These are phyloP conservation scores for Poterioochromonas sp. DNA, from an alignment of 352 stramenopile species.

Conservation along the genomic window DNA sequence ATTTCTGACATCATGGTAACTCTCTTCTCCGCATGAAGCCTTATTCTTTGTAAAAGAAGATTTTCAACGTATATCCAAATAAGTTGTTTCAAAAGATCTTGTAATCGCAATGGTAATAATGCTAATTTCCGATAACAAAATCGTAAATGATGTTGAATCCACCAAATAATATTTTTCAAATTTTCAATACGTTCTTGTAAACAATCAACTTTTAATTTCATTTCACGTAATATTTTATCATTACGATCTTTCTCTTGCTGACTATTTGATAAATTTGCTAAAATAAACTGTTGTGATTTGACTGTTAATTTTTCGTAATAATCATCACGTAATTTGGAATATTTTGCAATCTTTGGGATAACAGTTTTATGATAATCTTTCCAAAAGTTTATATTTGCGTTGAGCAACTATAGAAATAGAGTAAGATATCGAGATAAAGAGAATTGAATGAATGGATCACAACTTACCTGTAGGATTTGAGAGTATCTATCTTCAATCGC, in stretches of 20 bases:
- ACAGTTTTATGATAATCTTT: neutral
- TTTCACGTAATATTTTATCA: neutral
- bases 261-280: neutral
- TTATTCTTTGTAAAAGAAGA: neutral
- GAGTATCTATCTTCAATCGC: neutral
- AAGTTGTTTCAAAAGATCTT: neutral
- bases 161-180: neutral
- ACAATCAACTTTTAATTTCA: neutral
- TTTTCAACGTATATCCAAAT: neutral
- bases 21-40: neutral
- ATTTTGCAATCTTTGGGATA: neutral
- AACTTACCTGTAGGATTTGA: neutral
- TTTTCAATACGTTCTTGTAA: neutral
- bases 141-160: neutral
- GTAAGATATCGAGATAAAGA: neutral
- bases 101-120: neutral
- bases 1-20: neutral
- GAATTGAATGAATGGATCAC: neutral
- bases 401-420: neutral
- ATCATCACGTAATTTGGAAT: neutral
- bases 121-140: neutral
- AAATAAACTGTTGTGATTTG: neutral
- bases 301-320: neutral
- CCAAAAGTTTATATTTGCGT: slow-evolving; percentile 18
- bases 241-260: neutral